Percentiles rank a stretch among this genome's conserved stretches.
Evolutionary conservation across 2,329 filamentous ascomycete species (phyloP).

Genomic region (Cadophora gregata): DNA sequence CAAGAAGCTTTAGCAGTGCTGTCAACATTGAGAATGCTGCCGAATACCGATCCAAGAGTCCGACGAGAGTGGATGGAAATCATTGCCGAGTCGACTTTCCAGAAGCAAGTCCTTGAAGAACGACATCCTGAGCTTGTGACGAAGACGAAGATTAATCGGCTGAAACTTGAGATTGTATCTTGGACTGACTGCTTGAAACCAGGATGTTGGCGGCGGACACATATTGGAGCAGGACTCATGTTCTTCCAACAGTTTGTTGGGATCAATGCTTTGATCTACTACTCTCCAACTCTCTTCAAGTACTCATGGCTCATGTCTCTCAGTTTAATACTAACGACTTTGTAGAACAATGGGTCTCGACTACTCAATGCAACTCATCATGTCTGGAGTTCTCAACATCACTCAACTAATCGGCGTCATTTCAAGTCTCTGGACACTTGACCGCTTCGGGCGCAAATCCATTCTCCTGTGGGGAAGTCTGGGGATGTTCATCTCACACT

Average conservation of each 20-base stretch:
- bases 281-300: slow-evolving; percentile 61
- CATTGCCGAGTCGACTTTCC: slow-evolving; percentile 51
- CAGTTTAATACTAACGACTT: slow-evolving; percentile 59
- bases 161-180: slow-evolving; percentile 51
- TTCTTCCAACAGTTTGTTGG: slow-evolving; percentile 56
- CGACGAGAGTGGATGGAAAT: slow-evolving; percentile 55
- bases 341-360: slow-evolving; percentile 7
- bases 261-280: slow-evolving; percentile 49
- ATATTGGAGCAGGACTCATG: slow-evolving; percentile 53
- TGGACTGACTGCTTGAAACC: slow-evolving; percentile 50
- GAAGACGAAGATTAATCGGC: slow-evolving; percentile 45
- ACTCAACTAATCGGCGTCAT: slow-evolving; percentile 71
- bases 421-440: slow-evolving; percentile 68
- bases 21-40: slow-evolving; percentile 50
- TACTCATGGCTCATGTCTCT: slow-evolving; percentile 49
- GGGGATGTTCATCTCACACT: slow-evolving; percentile 70
- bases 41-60: slow-evolving; percentile 48
- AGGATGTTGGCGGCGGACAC: slow-evolving; percentile 51
- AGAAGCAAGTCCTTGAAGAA: slow-evolving; percentile 15
- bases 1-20: slow-evolving; percentile 55
- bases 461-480: slow-evolving; percentile 67
- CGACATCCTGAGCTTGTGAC: neutral
- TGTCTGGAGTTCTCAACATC: slow-evolving; percentile 69
- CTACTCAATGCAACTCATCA: slow-evolving; percentile 8
- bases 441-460: slow-evolving; percentile 67